Evolutionary conservation across 805 yeast genomes (phyloP).

Genomic region (Candida manassasensis): DNA sequence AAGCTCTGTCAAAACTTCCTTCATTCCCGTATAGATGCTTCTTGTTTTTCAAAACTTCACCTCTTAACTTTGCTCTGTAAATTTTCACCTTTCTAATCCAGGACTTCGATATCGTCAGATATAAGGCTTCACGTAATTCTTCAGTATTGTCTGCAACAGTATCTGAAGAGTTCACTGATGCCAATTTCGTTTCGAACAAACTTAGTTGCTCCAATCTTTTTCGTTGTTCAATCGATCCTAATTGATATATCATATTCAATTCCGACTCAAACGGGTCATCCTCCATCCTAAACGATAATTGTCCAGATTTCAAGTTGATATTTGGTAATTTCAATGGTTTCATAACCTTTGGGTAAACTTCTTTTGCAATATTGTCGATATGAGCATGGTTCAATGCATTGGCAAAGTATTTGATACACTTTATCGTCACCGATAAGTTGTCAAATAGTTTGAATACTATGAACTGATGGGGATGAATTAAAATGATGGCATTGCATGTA

Average conservation of each 20-base stretch:
- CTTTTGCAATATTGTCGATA: constrained; percentile 10
- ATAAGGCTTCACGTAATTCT: constrained; percentile 24
- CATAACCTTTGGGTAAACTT: constrained; percentile 29
- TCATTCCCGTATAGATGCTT: constrained; percentile 36
- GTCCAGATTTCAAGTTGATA: constrained; percentile 22
- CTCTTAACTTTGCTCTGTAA: constrained; percentile 34
- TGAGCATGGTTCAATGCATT: constrained; percentile 17
- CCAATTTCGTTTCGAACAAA: constrained; percentile 16
- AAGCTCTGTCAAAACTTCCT: constrained; percentile 11
- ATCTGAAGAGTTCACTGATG: constrained; percentile 5
- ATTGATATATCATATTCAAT: constrained; percentile 37
- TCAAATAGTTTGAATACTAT: constrained; percentile 36
- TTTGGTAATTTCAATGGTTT: constrained; percentile 24
- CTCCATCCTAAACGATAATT: constrained; percentile 32
- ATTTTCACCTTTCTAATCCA: constrained; percentile 68
- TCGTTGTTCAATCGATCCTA: constrained; percentile 37
- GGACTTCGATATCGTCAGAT: constrained; percentile 48
- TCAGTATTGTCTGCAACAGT: constrained; percentile 22
- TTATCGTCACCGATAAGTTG: constrained; percentile 29
- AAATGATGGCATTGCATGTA: constrained; percentile 16
- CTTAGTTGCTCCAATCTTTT: constrained; percentile 29
- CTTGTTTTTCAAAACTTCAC: constrained; percentile 33
- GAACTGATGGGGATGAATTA: constrained; percentile 36
- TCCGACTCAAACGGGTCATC: constrained; percentile 43
- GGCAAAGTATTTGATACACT: constrained; percentile 31